Conservation (phyloP, 2,329 filamentous ascomycete species). For the Bipolaris victoriae region DNA sequence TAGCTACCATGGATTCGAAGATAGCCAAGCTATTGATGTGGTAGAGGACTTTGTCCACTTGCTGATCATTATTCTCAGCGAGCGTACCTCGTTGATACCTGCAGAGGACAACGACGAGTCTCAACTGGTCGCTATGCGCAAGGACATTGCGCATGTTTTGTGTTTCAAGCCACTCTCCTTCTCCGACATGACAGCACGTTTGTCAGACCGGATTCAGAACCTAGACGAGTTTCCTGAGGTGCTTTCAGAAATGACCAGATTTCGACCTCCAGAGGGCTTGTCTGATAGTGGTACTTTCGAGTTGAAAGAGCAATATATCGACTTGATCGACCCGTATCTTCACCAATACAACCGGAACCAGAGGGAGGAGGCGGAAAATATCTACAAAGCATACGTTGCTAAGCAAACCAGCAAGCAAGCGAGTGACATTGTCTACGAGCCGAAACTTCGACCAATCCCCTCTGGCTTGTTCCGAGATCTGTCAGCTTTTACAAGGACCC, state of each 20-base stretch:
- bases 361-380: conserved; percentile 89
- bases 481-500: conserved; percentile 78
- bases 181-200: conserved; percentile 83
- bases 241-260: conserved; percentile 85
- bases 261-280: conserved; percentile 87
- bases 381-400: conserved; percentile 85
- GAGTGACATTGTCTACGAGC: conserved; percentile 90
- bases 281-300: conserved; percentile 95
- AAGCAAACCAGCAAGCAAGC: conserved; percentile 81
- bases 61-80: conserved; percentile 86
- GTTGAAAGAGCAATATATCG: conserved; percentile 82
- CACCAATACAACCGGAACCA: conserved; percentile 97
- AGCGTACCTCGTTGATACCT: conserved; percentile 79
- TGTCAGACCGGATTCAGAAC: conserved; percentile 89
- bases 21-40: conserved; percentile 86
- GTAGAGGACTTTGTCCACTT: conserved; percentile 96
- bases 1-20: conserved; percentile 74
- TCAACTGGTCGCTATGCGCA: conserved; percentile 74
- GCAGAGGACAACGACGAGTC: conserved; percentile 69
- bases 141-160: conserved; percentile 89
- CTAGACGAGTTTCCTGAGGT: conserved; percentile 86
- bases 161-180: conserved; percentile 97
- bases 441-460: conserved; percentile 75
- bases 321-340: conserved; percentile 92
- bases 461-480: conserved; percentile 79